These are phyloP conservation scores for Punica granatum DNA, from an alignment of 345 rosid species.

Conservation along the genomic window DNA sequence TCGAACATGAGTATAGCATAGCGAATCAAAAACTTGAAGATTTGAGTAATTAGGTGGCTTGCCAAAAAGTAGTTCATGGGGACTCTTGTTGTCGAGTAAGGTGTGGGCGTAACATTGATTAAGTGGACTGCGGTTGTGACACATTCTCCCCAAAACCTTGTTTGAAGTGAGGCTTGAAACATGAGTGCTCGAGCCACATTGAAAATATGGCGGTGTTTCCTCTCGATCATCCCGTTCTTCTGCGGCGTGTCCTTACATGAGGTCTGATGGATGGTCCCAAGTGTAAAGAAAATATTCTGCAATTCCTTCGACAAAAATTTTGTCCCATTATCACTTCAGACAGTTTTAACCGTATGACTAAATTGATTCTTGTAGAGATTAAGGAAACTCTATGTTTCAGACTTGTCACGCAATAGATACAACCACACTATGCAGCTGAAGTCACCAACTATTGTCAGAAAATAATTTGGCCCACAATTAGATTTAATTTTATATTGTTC, in stretches of 20 bases:
- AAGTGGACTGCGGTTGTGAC: background rate
- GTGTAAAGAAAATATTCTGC: background rate
- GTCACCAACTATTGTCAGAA: conserved; percentile 9
- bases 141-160: too few relatives aligned
- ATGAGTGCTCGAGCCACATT: too few relatives aligned
- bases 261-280: conserved; percentile 4
- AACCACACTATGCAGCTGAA: conserved; percentile 1
- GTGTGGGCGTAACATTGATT: background rate
- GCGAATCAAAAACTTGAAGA: background rate
- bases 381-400: background rate
- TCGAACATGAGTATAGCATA: background rate
- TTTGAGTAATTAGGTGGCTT: too few relatives aligned
- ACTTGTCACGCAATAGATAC: conserved; percentile 3
- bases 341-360: background rate
- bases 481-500: background rate
- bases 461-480: conserved; percentile 9
- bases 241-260: background rate
- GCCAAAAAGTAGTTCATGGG: background rate
- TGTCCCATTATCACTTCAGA: conserved; percentile 2
- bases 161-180: too few relatives aligned
- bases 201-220: too few relatives aligned
- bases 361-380: background rate
- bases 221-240: too few relatives aligned
- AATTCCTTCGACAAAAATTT: conserved; percentile 1
- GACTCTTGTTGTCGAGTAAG: background rate